Base-by-base conservation (phyloP, 2,329 filamentous ascomycete species). In the Penicillium hesseltinei region DNA sequence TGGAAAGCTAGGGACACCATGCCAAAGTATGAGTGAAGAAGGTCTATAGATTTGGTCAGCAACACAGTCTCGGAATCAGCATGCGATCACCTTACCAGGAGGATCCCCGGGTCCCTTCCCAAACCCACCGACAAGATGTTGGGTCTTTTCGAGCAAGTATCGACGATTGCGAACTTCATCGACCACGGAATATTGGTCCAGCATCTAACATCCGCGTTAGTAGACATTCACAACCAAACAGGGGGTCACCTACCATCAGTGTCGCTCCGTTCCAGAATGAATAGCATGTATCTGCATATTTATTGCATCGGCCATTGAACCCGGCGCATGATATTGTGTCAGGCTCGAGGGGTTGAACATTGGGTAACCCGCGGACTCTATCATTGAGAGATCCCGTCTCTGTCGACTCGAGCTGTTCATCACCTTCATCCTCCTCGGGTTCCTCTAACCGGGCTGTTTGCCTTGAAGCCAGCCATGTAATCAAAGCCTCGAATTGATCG, bases 231-330 rank as follows among this genome's bases (percentile, higher is more conserved):
- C 66, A 50, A 69, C 59, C 31, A 67, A 17, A 49, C 21, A 51
- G 21, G 57, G 17, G 10, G 25, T 25, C 29, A 42, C 72, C 66
- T 73, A 81, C 80, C 57, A 73, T 71, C 50, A 83, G 72, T 50
- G 91, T 85, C 2, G 85, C 91, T 4, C 83, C 82, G 0, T 90
- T 91, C 94, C 94, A 99, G 81, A 93, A 99, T 23, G 86, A 88
- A 74, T 99, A 99, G 76, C 94, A 99, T 0, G 94, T 97, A 75
- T 99, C 94, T 10, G 90, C 89, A 47, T 88, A 82, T 74, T 99
- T 99, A 78, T 96, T 97, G 71, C 85, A 87, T 49, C 94, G 86
- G 27, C 94, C 94, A 68, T 95, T 96, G 76, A 95, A 92, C 10
- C 92, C 94, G 1, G 91, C 82, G 68, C 82, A 83, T 10, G 77